Conservation (phyloP, 306 rosid genomes). For the Medicago truncatula region MtrunA17r5.0-ANR NC_053044.1:42352501-42353000, state of each 20-base stretch:
- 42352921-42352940: slow-evolving; percentile 77
- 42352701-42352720: not conserved
- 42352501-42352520: slow-evolving; percentile 11
- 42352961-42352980: slow-evolving; percentile 99
- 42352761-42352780: not conserved
- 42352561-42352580: not conserved
- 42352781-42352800: slow-evolving; percentile 7
- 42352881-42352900: slow-evolving; percentile 76
- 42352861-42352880: slow-evolving; percentile 71
- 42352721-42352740: slow-evolving; percentile 19
- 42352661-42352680: slow-evolving; percentile 10
- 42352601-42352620: not conserved
- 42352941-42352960: slow-evolving; percentile 91
- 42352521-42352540: not conserved
- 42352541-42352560: no score
- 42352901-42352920: slow-evolving; percentile 63
- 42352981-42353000: slow-evolving; percentile 56
- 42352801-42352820: not conserved
- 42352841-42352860: slow-evolving; percentile 3
- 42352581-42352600: slow-evolving; percentile 1
- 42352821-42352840: not conserved
- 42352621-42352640: slow-evolving; percentile 25
- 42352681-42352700: slow-evolving; percentile 6
- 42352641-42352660: slow-evolving; percentile 20
- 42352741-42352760: slow-evolving; percentile 13